A percentile compares a stretch with the other conserved stretches of the same genome.
Conservation (phyloP, 495 filamentous ascomycete species). For the Penicillium salamii region DNA sequence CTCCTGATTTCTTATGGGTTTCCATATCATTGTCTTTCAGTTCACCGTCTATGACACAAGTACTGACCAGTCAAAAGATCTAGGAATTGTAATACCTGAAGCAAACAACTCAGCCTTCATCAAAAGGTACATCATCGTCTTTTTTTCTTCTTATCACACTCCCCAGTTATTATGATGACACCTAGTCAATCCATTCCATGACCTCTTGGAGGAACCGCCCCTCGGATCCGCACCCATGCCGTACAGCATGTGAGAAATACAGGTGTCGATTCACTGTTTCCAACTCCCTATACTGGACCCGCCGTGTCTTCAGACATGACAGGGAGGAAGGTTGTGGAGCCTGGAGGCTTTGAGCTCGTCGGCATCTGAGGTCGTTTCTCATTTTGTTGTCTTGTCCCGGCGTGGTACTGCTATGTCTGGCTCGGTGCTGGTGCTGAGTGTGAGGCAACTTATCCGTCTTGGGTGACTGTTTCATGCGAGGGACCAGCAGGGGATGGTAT, state of each 20-base stretch:
- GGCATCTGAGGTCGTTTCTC: conserved; percentile 21
- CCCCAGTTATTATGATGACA: conserved; percentile 73
- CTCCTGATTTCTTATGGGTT: conserved; percentile 41
- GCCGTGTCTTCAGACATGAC: conserved; percentile 28
- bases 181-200: conserved; percentile 99
- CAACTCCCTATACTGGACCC: conserved; percentile 65
- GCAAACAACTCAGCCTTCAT: neutral
- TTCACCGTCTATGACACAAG: neutral
- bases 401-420: conserved; percentile 47
- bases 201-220: conserved; percentile 64
- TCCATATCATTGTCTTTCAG: conserved; percentile 1
- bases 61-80: conserved; percentile 15
- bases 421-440: conserved; percentile 36
- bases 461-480: conserved; percentile 41
- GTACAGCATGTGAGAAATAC: conserved; percentile 18
- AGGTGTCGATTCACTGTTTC: conserved; percentile 53
- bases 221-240: conserved; percentile 26
- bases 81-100: conserved; percentile 7
- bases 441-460: conserved; percentile 52
- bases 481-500: conserved; percentile 54
- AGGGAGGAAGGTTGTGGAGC: conserved; percentile 92
- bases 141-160: neutral
- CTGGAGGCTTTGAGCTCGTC: conserved; percentile 37
- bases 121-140: conserved; percentile 11
- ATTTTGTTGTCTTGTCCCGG: conserved; percentile 10